These are phyloP conservation scores for Hymenoscyphus repandus DNA, from an alignment of 2,329 filamentous ascomycete genomes.

Conservation along the genomic window DNA sequence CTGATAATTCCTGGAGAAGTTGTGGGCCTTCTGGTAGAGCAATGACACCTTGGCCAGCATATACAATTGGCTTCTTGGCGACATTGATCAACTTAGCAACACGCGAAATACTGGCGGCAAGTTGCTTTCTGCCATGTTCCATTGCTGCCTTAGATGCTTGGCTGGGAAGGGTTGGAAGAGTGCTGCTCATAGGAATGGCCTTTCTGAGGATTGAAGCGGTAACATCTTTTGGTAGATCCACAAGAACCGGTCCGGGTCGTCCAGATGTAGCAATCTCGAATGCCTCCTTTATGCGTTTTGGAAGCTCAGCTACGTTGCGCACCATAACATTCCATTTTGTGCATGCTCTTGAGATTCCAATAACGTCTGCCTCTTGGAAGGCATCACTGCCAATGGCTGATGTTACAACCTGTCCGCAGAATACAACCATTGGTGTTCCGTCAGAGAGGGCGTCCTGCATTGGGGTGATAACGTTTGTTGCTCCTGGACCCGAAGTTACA, in stretches of 20 bases:
- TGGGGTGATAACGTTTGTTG: constrained; percentile 93
- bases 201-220: constrained; percentile 78
- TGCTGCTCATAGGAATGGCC: constrained; percentile 65
- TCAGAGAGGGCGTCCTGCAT: constrained; percentile 96
- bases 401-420: constrained; percentile 88
- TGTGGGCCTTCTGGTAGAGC: constrained; percentile 72
- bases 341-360: constrained; percentile 90
- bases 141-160: constrained; percentile 79
- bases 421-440: constrained; percentile 93
- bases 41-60: constrained; percentile 87
- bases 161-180: constrained; percentile 70
- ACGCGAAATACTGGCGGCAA: constrained; percentile 67
- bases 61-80: constrained; percentile 91
- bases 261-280: constrained; percentile 97
- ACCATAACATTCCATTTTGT: constrained; percentile 99
- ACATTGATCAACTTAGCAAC: constrained; percentile 80
- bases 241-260: constrained; percentile 86
- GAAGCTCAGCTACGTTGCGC: constrained; percentile 88
- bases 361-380: constrained; percentile 93
- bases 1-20: constrained; percentile 77
- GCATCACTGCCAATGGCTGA: constrained; percentile 89
- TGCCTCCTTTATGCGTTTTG: constrained; percentile 90
- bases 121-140: constrained; percentile 65
- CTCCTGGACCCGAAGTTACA: constrained; percentile 93
- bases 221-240: constrained; percentile 95